Evolutionary conservation across 2,329 filamentous ascomycete species (phyloP).

Genomic region (Sordariomycetes sp.): DNA sequence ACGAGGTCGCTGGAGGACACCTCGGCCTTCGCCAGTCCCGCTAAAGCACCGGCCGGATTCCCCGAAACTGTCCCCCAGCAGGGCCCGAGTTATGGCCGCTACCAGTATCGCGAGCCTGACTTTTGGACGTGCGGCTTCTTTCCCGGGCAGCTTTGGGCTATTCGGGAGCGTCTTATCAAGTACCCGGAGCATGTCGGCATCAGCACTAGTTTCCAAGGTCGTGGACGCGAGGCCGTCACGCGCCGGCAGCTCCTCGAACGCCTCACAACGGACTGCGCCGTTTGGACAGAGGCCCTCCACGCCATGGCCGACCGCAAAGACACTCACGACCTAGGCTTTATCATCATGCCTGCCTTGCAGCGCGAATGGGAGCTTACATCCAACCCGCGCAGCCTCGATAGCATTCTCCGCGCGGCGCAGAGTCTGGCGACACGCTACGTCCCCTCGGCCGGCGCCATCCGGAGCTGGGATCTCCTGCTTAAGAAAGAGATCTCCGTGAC

Average conservation of each 20-base stretch:
- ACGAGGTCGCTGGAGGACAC: conserved; percentile 5
- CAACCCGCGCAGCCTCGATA: conserved; percentile 24
- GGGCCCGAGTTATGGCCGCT: not conserved
- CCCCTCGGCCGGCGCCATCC: conserved; percentile 29
- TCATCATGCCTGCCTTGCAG: conserved; percentile 36
- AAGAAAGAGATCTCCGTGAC: conserved; percentile 16
- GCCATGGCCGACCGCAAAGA: conserved; percentile 27
- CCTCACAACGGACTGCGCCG: conserved; percentile 10
- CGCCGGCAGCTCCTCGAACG: conserved; percentile 11
- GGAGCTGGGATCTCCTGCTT: conserved; percentile 32
- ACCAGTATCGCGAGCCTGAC: not conserved
- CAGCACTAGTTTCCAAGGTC: conserved; percentile 7
- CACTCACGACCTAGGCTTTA: conserved; percentile 44
- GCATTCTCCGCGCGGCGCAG: conserved; percentile 30
- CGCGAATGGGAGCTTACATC: conserved; percentile 35
- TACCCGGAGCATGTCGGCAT: conserved; percentile 14
- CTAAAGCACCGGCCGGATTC: not conserved
- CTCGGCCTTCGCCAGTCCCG: not conserved
- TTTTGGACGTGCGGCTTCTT: conserved; percentile 19
- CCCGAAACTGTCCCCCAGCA: not conserved
- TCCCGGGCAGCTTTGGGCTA: conserved; percentile 21
- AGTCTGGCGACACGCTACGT: conserved; percentile 31
- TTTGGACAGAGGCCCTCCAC: conserved; percentile 25
- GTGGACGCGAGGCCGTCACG: not conserved
- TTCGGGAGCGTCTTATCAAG: conserved; percentile 20